Conservation (phyloP, 2,329 filamentous ascomycete genomes). For the Verticillium alfalfae region DNA sequence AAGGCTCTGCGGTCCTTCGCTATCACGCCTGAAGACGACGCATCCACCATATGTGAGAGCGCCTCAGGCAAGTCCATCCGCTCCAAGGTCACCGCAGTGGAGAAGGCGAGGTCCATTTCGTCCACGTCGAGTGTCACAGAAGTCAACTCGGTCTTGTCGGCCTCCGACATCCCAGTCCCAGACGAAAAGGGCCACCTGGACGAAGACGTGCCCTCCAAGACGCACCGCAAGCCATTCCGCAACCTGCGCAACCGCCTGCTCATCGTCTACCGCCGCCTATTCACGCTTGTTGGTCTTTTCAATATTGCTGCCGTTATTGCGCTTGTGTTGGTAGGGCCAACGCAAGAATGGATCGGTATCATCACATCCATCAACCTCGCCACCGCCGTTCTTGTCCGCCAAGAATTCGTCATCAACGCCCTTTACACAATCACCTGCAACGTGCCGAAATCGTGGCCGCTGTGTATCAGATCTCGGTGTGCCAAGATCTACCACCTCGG, state of each 20-base stretch:
- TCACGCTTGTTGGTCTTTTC: constrained; percentile 43
- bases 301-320: constrained; percentile 43
- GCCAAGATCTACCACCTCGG: constrained; percentile 49
- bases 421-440: constrained; percentile 40
- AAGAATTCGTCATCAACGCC: constrained; percentile 47
- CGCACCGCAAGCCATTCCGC: constrained; percentile 27
- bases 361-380: constrained; percentile 43
- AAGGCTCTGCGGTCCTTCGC: constrained; percentile 29
- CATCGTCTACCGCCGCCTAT: constrained; percentile 51
- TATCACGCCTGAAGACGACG: neutral
- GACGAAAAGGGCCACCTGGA: constrained; percentile 8
- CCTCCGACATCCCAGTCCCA: neutral
- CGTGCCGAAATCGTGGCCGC: constrained; percentile 37
- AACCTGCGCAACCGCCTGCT: constrained; percentile 38
- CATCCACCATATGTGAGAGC: neutral
- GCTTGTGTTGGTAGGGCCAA: constrained; percentile 27
- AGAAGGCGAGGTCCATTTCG: constrained; percentile 1
- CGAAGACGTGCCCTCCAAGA: constrained; percentile 32
- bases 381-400: constrained; percentile 44
- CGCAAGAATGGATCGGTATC: constrained; percentile 29
- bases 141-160: neutral
- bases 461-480: constrained; percentile 39
- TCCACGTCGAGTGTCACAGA: neutral
- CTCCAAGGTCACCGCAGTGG: constrained; percentile 5
- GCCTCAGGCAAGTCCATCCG: neutral